These are phyloP conservation scores for Agrocybe pediades DNA, from an alignment of 768 basidiomycete genomes.

Conservation along the genomic window DNA sequence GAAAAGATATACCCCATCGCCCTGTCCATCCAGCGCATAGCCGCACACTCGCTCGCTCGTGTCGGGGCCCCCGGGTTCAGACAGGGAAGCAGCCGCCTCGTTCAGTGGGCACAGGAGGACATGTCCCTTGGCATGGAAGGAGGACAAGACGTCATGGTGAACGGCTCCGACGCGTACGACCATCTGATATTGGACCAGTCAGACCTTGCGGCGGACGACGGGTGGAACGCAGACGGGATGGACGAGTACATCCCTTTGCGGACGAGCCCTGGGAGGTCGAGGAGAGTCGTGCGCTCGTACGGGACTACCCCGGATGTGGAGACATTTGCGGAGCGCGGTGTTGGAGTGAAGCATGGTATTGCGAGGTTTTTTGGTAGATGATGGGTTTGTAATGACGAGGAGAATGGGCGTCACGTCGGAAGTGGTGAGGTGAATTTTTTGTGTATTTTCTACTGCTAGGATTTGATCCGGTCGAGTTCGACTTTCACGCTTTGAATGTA, in stretches of 20 bases:
- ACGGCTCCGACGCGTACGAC: constrained; percentile 26
- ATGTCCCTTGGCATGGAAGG: constrained; percentile 39
- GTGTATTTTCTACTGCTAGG: too few species aligned
- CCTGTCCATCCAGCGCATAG: constrained; percentile 13
- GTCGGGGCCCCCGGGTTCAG: constrained; percentile 35
- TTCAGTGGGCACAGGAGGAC: constrained; percentile 52
- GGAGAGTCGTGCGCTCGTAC: constrained; percentile 21
- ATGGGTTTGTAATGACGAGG: neutral
- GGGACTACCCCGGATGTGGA: constrained; percentile 27
- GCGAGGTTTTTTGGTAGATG: constrained; percentile 20
- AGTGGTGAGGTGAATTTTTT: too few species aligned
- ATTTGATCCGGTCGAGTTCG: too few species aligned
- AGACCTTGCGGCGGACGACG: constrained; percentile 28
- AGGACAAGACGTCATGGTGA: constrained; percentile 47
- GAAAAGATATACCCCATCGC: constrained; percentile 21
- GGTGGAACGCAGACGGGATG: constrained; percentile 28
- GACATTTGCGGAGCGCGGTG: constrained; percentile 19
- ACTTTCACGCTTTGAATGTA: too few species aligned
- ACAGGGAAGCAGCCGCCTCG: constrained; percentile 39
- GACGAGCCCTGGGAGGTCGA: constrained; percentile 26
- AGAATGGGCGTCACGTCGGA: neutral
- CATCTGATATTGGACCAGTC: too few species aligned
- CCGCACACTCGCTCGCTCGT: constrained; percentile 16
- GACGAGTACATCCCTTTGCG: constrained; percentile 51
- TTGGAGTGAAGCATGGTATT: constrained; percentile 11